Conservation (phyloP, 768 basidiomycete genomes). For the Exidia glandulosa region DNA sequence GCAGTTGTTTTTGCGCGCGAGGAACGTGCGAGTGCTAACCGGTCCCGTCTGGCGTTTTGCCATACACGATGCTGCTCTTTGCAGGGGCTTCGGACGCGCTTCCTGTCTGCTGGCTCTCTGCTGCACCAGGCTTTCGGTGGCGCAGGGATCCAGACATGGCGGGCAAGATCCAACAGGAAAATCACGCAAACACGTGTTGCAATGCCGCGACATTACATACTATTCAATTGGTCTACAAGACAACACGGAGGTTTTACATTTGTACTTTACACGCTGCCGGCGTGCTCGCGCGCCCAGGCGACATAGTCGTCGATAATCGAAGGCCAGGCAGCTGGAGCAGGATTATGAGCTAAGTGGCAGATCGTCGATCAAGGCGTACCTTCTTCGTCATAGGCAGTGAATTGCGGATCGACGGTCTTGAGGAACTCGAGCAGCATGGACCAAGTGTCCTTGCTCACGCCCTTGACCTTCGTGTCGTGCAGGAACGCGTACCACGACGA, state of each 20-base stretch:
- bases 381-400: constrained; percentile 65
- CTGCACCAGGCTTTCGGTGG: neutral
- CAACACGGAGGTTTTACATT: too few relatives aligned
- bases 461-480: constrained; percentile 50
- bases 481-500: constrained; percentile 77
- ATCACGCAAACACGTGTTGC: too few relatives aligned
- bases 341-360: neutral
- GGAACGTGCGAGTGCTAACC: constrained; percentile 1
- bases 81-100: neutral
- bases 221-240: too few relatives aligned
- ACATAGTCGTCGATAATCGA: constrained; percentile 82
- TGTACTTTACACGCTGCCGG: neutral
- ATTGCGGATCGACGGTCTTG: constrained; percentile 59
- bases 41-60: constrained; percentile 4
- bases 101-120: neutral
- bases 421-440: constrained; percentile 77
- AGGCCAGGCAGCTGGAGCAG: constrained; percentile 63
- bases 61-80: neutral
- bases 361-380: constrained; percentile 35
- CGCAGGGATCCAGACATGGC: too few relatives aligned
- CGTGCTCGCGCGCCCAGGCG: constrained; percentile 39
- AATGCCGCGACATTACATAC: too few relatives aligned
- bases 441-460: constrained; percentile 86
- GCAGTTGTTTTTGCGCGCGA: neutral
- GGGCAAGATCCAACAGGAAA: too few relatives aligned